Percentiles rank a stretch among this genome's conserved stretches.
These are phyloP conservation scores for Cyclocybe cylindracea DNA, from an alignment of 768 basidiomycete species.

Conservation along the genomic window DNA sequence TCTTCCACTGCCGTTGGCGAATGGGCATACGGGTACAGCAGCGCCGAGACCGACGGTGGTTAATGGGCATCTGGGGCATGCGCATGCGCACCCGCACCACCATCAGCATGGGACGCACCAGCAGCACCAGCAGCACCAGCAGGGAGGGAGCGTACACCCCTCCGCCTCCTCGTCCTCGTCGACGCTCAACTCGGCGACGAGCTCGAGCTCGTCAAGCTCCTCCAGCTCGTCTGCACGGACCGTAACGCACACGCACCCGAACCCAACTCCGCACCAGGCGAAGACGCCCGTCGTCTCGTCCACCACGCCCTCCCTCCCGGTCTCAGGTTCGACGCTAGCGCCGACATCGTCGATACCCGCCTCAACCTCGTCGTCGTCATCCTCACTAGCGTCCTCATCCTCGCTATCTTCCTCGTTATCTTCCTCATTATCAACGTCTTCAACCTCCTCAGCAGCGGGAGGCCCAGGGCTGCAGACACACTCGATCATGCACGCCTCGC, in stretches of 20 bases:
- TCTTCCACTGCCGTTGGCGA: not conserved
- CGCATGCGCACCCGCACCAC: constrained; percentile 4
- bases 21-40: constrained; percentile 9
- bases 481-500: no score
- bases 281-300: no score
- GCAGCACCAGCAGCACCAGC: not conserved
- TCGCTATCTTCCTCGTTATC: not conserved
- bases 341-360: not conserved
- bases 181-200: not conserved
- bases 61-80: not conserved
- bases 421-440: not conserved
- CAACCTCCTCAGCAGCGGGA: not conserved
- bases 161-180: no score
- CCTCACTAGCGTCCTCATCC: constrained; percentile 4
- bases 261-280: not conserved
- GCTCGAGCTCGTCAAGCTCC: constrained; percentile 11
- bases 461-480: not conserved
- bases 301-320: no score
- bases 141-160: not conserved
- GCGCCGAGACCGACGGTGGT: not conserved
- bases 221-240: constrained; percentile 10
- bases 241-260: not conserved
- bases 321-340: not conserved
- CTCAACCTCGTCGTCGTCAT: constrained; percentile 2
- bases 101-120: not conserved